A percentile compares a stretch with the other conserved stretches of the same genome.
Evolutionary conservation across 2,329 filamentous ascomycete species (phyloP).

Genomic region (Aureobasidium sp.): DNA sequence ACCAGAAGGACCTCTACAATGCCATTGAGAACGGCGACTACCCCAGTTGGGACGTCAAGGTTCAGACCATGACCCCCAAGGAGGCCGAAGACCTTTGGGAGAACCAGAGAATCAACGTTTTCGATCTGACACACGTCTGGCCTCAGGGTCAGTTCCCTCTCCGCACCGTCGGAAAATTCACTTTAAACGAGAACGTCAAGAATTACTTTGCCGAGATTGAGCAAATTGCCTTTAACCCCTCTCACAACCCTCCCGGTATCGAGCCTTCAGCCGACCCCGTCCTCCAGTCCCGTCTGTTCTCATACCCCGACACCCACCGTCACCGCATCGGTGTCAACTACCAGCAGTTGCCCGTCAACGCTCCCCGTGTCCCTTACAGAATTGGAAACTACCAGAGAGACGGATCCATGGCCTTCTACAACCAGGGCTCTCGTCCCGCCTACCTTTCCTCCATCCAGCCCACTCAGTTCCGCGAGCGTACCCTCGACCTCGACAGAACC

Average conservation of each 20-base stretch:
- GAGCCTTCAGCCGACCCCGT: conserved; percentile 63
- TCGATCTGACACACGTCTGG: conserved; percentile 47
- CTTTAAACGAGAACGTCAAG: conserved; percentile 46
- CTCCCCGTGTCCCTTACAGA: conserved; percentile 47
- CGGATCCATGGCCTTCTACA: conserved; percentile 59
- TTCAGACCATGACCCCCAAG: conserved; percentile 45
- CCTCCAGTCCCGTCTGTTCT: conserved; percentile 60
- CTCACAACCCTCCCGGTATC: conserved; percentile 57
- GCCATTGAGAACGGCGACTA: conserved; percentile 45
- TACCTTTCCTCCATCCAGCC: conserved; percentile 48
- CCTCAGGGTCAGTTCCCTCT: conserved; percentile 44
- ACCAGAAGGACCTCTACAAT: conserved; percentile 44
- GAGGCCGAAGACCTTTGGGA: conserved; percentile 44
- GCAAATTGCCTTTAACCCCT: conserved; percentile 60
- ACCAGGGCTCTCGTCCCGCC: conserved; percentile 52
- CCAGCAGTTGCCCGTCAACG: conserved; percentile 48
- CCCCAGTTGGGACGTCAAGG: conserved; percentile 42
- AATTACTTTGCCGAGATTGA: conserved; percentile 61
- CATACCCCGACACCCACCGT: conserved; percentile 57
- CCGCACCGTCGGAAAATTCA: conserved; percentile 45
- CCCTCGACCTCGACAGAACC: conserved; percentile 39
- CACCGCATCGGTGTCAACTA: conserved; percentile 51
- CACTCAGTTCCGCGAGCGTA: conserved; percentile 39
- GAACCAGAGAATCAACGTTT: conserved; percentile 46
- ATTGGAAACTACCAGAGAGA: conserved; percentile 62